Conservation (phyloP, 768 basidiomycete genomes). For the Mycena albidolilacea region DNA sequence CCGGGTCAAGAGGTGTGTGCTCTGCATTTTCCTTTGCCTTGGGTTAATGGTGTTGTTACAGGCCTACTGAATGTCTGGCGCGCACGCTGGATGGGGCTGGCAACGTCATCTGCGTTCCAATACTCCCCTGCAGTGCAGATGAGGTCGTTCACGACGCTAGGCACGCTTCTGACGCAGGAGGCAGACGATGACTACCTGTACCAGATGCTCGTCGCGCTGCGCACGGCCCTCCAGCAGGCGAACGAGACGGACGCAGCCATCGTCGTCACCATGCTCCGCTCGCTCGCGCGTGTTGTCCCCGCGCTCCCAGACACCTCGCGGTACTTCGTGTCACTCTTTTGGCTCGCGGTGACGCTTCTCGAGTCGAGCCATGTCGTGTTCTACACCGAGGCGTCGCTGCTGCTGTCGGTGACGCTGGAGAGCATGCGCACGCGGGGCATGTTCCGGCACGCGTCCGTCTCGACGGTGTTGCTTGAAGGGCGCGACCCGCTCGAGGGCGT, state of each 20-base stretch:
- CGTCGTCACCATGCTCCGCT: constrained; percentile 91
- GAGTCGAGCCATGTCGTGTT: constrained; percentile 82
- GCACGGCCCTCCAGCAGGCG: constrained; percentile 76
- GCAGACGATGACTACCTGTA: constrained; percentile 95
- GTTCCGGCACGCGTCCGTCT: constrained; percentile 69
- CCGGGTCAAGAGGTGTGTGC: constrained; percentile 77
- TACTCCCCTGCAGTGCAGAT: constrained; percentile 90
- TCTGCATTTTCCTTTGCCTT: background rate
- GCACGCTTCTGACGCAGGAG: constrained; percentile 84
- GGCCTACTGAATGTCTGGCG: constrained; percentile 91
- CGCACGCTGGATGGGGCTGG: constrained; percentile 93
- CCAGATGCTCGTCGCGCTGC: constrained; percentile 92
- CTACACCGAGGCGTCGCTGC: constrained; percentile 76
- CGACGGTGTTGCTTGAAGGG: constrained; percentile 72
- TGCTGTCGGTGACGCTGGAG: constrained; percentile 77
- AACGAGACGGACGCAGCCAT: constrained; percentile 78
- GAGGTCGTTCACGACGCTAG: constrained; percentile 87
- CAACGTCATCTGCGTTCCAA: constrained; percentile 92
- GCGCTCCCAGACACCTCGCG: constrained; percentile 78
- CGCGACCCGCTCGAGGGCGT: constrained; percentile 78
- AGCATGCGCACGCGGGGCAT: constrained; percentile 72
- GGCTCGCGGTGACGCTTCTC: constrained; percentile 89
- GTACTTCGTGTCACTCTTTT: constrained; percentile 84
- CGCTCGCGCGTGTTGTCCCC: constrained; percentile 84
- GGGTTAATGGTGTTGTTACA: constrained; percentile 47